Percentiles rank a stretch among this genome's conserved stretches.
Evolutionary conservation across 371 early-diverging fungal genomes (phyloP).

Genomic region (Mortierella sp.): DNA sequence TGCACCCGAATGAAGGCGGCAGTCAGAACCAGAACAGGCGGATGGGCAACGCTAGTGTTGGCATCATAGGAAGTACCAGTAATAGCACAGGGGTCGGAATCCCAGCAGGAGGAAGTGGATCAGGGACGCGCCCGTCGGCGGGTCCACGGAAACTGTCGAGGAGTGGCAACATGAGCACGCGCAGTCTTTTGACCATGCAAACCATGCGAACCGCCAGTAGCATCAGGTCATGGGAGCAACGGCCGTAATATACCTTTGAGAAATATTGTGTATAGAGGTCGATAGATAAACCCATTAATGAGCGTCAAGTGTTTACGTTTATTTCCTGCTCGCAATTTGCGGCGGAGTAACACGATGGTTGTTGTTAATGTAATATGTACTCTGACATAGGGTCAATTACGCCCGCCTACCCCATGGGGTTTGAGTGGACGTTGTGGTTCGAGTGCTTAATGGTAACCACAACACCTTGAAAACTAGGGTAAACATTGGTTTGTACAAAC

Average conservation of each 20-base stretch:
- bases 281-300: no score
- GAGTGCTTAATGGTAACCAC: no score
- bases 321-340: no score
- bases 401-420: no score
- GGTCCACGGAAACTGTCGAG: conserved; percentile 9
- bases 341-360: no score
- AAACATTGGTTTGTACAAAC: no score
- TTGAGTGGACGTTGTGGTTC: no score
- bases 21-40: neutral
- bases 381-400: no score
- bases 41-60: neutral
- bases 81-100: neutral
- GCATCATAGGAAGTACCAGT: neutral
- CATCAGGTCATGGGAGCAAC: conserved; percentile 15
- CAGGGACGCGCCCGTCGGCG: neutral
- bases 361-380: no score
- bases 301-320: no score
- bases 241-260: neutral
- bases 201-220: conserved; percentile 26
- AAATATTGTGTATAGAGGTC: no score
- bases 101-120: neutral
- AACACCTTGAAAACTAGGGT: no score
- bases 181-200: conserved; percentile 33
- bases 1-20: neutral
- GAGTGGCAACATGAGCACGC: conserved; percentile 24